phyloP scores from a whole-genome alignment of 2,329 filamentous ascomycete species.

The Pseudogymnoascus sp. region DNA sequence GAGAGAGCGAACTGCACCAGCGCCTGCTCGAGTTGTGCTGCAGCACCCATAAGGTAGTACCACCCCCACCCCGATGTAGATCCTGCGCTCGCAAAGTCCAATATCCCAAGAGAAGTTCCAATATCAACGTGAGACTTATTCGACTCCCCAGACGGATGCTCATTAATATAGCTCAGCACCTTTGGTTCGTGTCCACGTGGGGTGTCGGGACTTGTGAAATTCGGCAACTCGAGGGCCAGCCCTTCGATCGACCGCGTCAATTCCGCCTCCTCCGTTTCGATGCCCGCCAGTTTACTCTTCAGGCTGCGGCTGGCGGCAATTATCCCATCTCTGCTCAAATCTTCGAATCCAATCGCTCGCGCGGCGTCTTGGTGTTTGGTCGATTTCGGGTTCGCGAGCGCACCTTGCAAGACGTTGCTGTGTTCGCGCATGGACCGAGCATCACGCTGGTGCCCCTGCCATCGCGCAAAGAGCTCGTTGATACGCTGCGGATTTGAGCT shows the following conservation, averaged over 20 bases:
- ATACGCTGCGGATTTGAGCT: slow-evolving; percentile 50
- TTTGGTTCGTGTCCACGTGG: slow-evolving; percentile 61
- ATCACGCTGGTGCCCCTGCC: slow-evolving; percentile 53
- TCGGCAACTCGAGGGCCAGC: slow-evolving; percentile 74
- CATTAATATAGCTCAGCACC: slow-evolving; percentile 73
- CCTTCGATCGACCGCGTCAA: slow-evolving; percentile 60
- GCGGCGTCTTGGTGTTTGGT: slow-evolving; percentile 34
- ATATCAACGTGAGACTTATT: slow-evolving; percentile 70
- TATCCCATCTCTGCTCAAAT: slow-evolving; percentile 43
- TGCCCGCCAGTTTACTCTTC: slow-evolving; percentile 53
- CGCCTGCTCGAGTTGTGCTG: slow-evolving; percentile 88
- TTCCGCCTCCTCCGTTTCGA: slow-evolving; percentile 55
- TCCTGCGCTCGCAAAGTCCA: slow-evolving; percentile 79
- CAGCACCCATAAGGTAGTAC: slow-evolving; percentile 94
- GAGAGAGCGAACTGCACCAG: slow-evolving; percentile 78
- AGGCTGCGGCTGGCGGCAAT: slow-evolving; percentile 57
- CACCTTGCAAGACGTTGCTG: slow-evolving; percentile 56
- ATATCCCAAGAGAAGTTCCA: slow-evolving; percentile 74
- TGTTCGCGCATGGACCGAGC: slow-evolving; percentile 56
- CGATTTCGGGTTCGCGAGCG: slow-evolving; percentile 45
- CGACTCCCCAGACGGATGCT: slow-evolving; percentile 52
- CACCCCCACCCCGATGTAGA: slow-evolving; percentile 92
- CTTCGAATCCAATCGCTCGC: slow-evolving; percentile 24
- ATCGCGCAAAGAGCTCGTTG: slow-evolving; percentile 47
- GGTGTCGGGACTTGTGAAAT: slow-evolving; percentile 71